A percentile compares a stretch with the other conserved stretches of the same genome.
These are phyloP conservation scores for Diaporthe ampelina DNA, from an alignment of 2,329 filamentous ascomycete genomes.

Conservation along the genomic window DNA sequence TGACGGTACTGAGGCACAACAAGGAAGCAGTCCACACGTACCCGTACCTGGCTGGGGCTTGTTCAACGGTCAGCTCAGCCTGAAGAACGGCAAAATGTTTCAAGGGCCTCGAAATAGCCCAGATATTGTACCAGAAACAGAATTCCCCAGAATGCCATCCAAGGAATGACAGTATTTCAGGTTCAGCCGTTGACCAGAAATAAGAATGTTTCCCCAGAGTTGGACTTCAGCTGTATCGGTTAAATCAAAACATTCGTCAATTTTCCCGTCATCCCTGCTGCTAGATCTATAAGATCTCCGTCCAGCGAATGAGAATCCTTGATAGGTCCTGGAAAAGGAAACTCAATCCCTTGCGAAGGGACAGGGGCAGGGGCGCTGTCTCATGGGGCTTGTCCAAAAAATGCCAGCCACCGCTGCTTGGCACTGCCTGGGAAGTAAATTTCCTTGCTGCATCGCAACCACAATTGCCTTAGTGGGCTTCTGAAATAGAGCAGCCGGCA, in stretches of 20 bases:
- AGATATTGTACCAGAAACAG: conserved; percentile 1
- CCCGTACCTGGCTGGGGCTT: neutral
- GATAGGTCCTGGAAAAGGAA: conserved; percentile 25
- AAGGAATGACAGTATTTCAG: neutral
- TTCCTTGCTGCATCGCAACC: neutral
- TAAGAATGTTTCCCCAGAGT: conserved; percentile 23
- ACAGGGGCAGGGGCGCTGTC: neutral
- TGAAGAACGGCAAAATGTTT: neutral
- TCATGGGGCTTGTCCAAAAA: neutral
- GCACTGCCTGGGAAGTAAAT: neutral
- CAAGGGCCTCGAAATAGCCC: neutral
- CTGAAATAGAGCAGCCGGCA: neutral
- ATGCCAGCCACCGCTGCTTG: conserved; percentile 26
- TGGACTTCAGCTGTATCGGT: conserved; percentile 17
- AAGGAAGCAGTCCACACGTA: neutral
- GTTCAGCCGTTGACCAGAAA: conserved; percentile 24
- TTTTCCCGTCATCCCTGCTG: conserved; percentile 22
- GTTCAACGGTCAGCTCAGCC: neutral
- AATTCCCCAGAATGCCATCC: neutral
- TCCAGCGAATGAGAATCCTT: conserved; percentile 25
- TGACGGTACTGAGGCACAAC: neutral
- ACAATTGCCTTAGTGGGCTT: neutral
- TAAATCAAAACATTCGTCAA: conserved; percentile 20
- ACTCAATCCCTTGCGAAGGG: conserved; percentile 10
- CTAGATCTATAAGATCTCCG: conserved; percentile 25